Percentiles rank a stretch among this genome's conserved stretches.
Conservation (phyloP, 2,329 filamentous ascomycete species). For the Trichoderma polysporum region DNA sequence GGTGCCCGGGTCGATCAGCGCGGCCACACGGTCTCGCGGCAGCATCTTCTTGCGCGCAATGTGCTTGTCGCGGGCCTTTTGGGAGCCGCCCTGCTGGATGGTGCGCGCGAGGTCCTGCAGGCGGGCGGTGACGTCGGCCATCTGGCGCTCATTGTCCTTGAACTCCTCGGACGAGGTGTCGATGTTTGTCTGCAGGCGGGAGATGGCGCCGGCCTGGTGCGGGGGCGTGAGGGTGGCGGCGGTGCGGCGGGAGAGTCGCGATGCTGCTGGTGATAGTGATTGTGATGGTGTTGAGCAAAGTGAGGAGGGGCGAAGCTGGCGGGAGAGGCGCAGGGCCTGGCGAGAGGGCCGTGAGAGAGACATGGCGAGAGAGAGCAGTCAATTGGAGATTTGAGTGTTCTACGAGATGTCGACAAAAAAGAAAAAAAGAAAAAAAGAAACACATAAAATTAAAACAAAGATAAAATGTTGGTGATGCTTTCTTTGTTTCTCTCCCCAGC, state of each 20-base stretch:
- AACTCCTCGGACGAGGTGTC: slow-evolving; percentile 78
- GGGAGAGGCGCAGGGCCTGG: slow-evolving; percentile 44
- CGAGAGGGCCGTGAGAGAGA: slow-evolving; percentile 47
- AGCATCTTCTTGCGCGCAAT: slow-evolving; percentile 89
- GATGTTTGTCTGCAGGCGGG: slow-evolving; percentile 71
- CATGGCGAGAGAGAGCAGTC: slow-evolving; percentile 38
- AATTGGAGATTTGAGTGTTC: not conserved
- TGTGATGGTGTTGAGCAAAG: slow-evolving; percentile 26
- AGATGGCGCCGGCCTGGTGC: slow-evolving; percentile 80
- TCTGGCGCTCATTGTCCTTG: slow-evolving; percentile 74
- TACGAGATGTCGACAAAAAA: not conserved
- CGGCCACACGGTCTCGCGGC: slow-evolving; percentile 81
- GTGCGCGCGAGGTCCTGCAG: slow-evolving; percentile 69
- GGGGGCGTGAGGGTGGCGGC: slow-evolving; percentile 77
- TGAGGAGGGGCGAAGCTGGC: slow-evolving; percentile 32
- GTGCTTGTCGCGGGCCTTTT: slow-evolving; percentile 85
- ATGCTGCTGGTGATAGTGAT: not conserved
- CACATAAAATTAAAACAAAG: not conserved
- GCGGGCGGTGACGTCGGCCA: slow-evolving; percentile 69
- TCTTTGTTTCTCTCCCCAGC: not conserved
- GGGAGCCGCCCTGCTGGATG: slow-evolving; percentile 73
- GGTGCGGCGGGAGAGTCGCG: slow-evolving; percentile 31
- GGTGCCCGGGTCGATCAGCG: slow-evolving; percentile 83
- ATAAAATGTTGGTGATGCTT: not conserved
- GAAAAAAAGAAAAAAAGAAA: not conserved